Conservation (phyloP, 139 green algal species). For the Tetraselmis striata region DNA sequence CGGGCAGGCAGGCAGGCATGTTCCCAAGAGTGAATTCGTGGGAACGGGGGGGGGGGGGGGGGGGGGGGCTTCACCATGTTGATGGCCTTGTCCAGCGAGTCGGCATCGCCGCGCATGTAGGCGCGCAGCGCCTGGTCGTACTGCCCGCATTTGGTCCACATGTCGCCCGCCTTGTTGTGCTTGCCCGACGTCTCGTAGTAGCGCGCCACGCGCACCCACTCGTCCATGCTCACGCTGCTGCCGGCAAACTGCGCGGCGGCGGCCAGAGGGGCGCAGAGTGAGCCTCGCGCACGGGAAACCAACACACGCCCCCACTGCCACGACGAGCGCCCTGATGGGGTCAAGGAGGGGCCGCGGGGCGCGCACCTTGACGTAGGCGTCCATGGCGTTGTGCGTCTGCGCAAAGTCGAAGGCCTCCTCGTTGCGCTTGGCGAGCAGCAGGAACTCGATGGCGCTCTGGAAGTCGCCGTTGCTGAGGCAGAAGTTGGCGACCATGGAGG, state of each 20-base stretch:
- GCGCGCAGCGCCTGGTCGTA: slow-evolving; percentile 39
- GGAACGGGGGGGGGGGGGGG: too few species aligned
- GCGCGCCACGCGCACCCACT: slow-evolving; percentile 31
- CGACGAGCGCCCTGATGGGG: too few species aligned
- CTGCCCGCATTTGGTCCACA: slow-evolving; percentile 47
- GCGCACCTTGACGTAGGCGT: slow-evolving; percentile 48
- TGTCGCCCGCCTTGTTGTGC: slow-evolving; percentile 44
- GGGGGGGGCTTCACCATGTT: slow-evolving; percentile 32
- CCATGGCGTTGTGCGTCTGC: slow-evolving; percentile 53
- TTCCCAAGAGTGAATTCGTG: too few species aligned
- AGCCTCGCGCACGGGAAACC: too few species aligned
- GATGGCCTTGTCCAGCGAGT: slow-evolving; percentile 57
- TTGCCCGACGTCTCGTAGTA: slow-evolving; percentile 53
- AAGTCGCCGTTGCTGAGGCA: slow-evolving; percentile 41
- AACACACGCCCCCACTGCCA: too few species aligned
- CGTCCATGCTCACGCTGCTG: background rate
- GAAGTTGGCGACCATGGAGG: slow-evolving; percentile 36
- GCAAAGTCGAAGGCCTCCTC: slow-evolving; percentile 71
- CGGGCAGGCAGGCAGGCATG: too few species aligned
- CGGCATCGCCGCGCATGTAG: slow-evolving; percentile 39
- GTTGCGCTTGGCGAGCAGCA: slow-evolving; percentile 48
- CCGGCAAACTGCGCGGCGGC: background rate
- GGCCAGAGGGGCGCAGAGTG: too few species aligned
- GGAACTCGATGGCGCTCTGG: slow-evolving; percentile 55
- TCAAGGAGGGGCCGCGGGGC: too few species aligned